Evolutionary conservation across 352 stramenopile species (phyloP), one percentile per base, ranked within the genome.

Genomic region (Pythium dissotocum): DNA sequence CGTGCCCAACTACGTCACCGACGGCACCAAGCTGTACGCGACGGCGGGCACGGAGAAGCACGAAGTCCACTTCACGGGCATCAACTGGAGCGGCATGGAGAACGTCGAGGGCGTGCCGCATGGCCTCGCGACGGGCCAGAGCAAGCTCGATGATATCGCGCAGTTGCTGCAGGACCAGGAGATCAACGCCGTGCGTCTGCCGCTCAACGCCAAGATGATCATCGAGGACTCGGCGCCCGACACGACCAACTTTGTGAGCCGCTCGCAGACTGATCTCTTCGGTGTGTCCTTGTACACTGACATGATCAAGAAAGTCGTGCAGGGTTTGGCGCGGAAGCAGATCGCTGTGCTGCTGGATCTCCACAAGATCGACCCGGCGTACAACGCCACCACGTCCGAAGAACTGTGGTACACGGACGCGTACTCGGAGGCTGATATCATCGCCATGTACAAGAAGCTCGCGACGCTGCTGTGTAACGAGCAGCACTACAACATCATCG

Each of bases 41-140:
- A 83, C 54, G 16, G 71, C 83, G 58, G 82, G 75, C 28, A 77
- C 81, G 38, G 59, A 77, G 13, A 86, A 87, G 62, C 61, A 89
- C 65, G 77, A 88, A 52, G 70, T 94, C 7, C 77, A 86, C 48
- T 89, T 94, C 59, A 94, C 84, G n/a, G 87, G 87, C 38, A 91
- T 94, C 72, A 94, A 94, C 71, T 94, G 87, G 87, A 94, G 85
- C 55, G 87, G 87, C 58, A 94, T 94, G 87, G 87, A 94, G 72
- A 93, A 94, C 67, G 32, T 70, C 0, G 85, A 93, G 54, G 87
- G 87, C 13, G 85, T 94, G 24, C 87, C 87, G 1, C 84, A 94
- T 58, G 87, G 87, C 9, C 76, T 94, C 4, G 84, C 85, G 0
- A 83, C 73, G 5, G 83, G 85, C 21, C 84, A 93, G 75, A 81